phyloP scores from a whole-genome alignment of 2,329 filamentous ascomycete genomes.

The Sporothrix curviconia region DNA sequence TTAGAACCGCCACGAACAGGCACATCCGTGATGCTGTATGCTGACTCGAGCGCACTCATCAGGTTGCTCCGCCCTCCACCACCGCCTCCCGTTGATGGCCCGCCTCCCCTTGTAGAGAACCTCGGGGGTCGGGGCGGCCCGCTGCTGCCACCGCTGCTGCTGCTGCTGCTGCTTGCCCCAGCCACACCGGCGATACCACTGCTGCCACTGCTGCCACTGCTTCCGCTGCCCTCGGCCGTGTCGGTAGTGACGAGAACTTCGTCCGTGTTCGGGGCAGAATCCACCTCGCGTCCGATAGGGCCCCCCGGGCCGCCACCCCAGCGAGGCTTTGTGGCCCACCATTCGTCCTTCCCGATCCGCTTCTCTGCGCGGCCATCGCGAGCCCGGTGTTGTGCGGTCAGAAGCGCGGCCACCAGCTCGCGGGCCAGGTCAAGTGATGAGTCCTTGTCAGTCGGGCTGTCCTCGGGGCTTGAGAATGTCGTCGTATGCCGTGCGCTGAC shows the following conservation, averaged over 20 bases:
- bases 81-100: not conserved
- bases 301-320: constrained; percentile 60
- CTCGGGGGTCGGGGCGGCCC: not conserved
- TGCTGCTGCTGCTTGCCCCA: not conserved
- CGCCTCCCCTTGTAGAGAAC: not conserved
- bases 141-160: not conserved
- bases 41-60: not conserved
- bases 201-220: not conserved
- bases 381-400: constrained; percentile 58
- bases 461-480: constrained; percentile 34
- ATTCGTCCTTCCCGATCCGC: constrained; percentile 50
- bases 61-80: not conserved
- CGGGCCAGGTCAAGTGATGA: constrained; percentile 56
- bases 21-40: not conserved
- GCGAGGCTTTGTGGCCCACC: constrained; percentile 55
- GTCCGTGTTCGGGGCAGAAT: constrained; percentile 31
- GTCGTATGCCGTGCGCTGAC: constrained; percentile 52
- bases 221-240: constrained; percentile 32
- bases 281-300: constrained; percentile 55
- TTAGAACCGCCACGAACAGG: constrained; percentile 26
- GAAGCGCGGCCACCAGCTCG: constrained; percentile 53
- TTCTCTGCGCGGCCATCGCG: constrained; percentile 51
- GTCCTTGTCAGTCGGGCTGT: constrained; percentile 33
- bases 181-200: too few species aligned
- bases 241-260: constrained; percentile 35